phyloP scores from a whole-genome alignment of 1,284 basidiomycete species.

The Caloboletus inedulis region DNA sequence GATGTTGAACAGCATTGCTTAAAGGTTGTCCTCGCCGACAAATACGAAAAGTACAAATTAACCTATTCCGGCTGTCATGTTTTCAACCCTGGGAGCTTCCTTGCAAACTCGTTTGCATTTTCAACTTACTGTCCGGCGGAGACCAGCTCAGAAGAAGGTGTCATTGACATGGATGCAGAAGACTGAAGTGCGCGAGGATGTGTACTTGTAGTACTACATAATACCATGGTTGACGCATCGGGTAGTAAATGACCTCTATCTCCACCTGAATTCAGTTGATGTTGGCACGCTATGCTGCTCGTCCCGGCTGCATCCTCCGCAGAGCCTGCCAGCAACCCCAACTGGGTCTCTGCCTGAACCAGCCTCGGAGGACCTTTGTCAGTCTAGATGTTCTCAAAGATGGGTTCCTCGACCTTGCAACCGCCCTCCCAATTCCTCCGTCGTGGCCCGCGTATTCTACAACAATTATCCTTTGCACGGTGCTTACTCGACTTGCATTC shows the following conservation, averaged over 20 bases:
- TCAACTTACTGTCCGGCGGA: conserved; percentile 85
- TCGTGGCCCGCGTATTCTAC: conserved; percentile 68
- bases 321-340: conserved; percentile 6
- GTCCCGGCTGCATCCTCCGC: conserved; percentile 9
- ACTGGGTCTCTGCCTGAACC: neutral
- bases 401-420: conserved; percentile 60
- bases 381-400: conserved; percentile 43
- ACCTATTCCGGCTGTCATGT: conserved; percentile 99
- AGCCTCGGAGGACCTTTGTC: conserved; percentile 33
- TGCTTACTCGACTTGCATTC: conserved; percentile 59
- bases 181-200: conserved; percentile 18
- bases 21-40: conserved; percentile 93
- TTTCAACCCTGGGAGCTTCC: conserved; percentile 93
- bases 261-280: conserved; percentile 14
- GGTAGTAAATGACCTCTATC: neutral
- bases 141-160: conserved; percentile 70
- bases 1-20: conserved; percentile 9
- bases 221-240: neutral
- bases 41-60: conserved; percentile 93
- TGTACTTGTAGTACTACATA: neutral
- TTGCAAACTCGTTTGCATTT: conserved; percentile 77
- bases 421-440: conserved; percentile 65
- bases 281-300: conserved; percentile 22
- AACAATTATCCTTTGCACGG: conserved; percentile 74
- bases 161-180: conserved; percentile 37